These are phyloP conservation scores for Lyophyllum shimeji DNA, from an alignment of 768 basidiomycete genomes.

Conservation along the genomic window DNA sequence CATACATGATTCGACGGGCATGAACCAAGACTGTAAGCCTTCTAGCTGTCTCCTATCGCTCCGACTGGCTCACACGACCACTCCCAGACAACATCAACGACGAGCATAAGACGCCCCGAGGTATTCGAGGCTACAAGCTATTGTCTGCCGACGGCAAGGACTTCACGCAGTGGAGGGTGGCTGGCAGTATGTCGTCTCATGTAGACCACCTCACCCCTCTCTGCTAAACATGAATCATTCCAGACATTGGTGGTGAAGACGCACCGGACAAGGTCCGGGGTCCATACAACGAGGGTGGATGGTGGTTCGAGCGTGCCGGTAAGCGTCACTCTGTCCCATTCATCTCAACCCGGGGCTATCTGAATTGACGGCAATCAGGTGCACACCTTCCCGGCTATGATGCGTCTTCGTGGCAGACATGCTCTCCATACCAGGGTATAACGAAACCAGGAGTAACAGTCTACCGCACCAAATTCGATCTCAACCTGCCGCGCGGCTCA, in stretches of 20 bases:
- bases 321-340: conserved; percentile 4
- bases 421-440: conserved; percentile 46
- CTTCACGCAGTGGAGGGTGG: conserved; percentile 37
- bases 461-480: conserved; percentile 59
- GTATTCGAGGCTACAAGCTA: conserved; percentile 62
- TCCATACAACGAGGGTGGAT: conserved; percentile 59
- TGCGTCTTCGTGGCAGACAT: conserved; percentile 49
- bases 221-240: background rate
- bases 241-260: conserved; percentile 38
- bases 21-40: conserved; percentile 35
- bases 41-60: background rate
- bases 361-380: conserved; percentile 24
- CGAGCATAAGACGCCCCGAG: conserved; percentile 60
- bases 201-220: background rate
- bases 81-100: conserved; percentile 32
- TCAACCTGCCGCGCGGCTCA: conserved; percentile 46
- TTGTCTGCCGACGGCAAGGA: conserved; percentile 30
- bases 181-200: conserved; percentile 31
- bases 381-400: conserved; percentile 64
- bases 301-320: conserved; percentile 53
- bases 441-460: conserved; percentile 56
- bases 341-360: background rate
- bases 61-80: background rate
- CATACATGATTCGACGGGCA: conserved; percentile 35
- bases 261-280: conserved; percentile 59